Conservation (phyloP, 2,329 filamentous ascomycete species). For the Pochonia chlamydosporia region DNA sequence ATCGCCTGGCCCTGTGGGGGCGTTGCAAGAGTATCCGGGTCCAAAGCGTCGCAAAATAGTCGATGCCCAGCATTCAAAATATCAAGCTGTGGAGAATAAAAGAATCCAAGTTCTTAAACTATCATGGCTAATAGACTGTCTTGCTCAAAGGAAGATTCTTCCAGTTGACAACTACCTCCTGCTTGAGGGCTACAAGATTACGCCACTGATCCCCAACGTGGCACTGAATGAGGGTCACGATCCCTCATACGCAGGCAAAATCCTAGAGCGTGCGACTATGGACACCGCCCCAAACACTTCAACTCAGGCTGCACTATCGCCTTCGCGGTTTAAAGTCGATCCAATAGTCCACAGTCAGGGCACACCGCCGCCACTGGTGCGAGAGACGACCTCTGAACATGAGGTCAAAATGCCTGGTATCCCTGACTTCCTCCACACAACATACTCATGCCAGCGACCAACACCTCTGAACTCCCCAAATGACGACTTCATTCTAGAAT, state of each 20-base stretch:
- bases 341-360: background rate
- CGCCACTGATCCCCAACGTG: too few species aligned
- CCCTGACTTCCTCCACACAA: constrained; percentile 56
- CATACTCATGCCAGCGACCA: constrained; percentile 75
- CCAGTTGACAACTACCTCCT: constrained; percentile 47
- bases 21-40: constrained; percentile 4
- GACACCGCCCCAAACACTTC: constrained; percentile 9
- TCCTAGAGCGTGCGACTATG: constrained; percentile 16
- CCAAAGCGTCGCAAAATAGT: constrained; percentile 16
- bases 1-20: constrained; percentile 1
- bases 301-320: background rate
- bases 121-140: constrained; percentile 51
- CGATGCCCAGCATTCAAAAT: background rate
- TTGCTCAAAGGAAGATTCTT: constrained; percentile 37
- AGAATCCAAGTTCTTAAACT: constrained; percentile 51
- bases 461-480: constrained; percentile 69
- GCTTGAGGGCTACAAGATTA: constrained; percentile 42
- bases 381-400: constrained; percentile 73
- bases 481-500: constrained; percentile 62
- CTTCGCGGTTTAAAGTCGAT: background rate
- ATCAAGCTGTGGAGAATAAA: background rate
- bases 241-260: constrained; percentile 1
- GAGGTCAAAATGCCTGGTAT: constrained; percentile 56
- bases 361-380: constrained; percentile 41
- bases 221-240: too few species aligned